Base-by-base conservation (phyloP, 768 basidiomycete species). In the Pleurotus ostreatus region DNA sequence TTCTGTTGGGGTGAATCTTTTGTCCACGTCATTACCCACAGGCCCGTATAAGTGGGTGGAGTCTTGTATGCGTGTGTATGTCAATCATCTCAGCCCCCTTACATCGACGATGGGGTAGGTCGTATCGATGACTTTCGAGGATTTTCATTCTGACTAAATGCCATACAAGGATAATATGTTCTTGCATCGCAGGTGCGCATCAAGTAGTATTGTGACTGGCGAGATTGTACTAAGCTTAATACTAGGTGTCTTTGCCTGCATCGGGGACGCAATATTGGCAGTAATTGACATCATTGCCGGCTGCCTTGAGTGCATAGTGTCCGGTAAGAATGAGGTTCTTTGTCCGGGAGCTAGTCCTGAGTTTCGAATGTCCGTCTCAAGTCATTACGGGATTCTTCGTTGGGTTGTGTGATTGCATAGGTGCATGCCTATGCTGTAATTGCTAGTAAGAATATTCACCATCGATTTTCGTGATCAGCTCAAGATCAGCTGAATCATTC, bases 261-360 rank as follows among this genome's bases (percentile, higher is more conserved):
- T 80, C 34, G 78, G 74, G 4, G 78, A 68, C 15, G 63, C 65
- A 9, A 65, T 81, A 45, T 74, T 78, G 66, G 61, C 65, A 13
- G 65, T 78, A 46, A 61, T 79, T 5, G 63, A 60, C 12, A 53
- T 63, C 18, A 73, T 81, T 38, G 75, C 72, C 9, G 74, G 71
- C 3, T 78, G 75, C 49, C 38, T 81, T 22, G 77, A 78, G 63
- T 78, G 78, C 54, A 74, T 81, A 16, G 67, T 82, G 43, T 73
- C 64, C 43, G 71, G 80, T 78, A 55, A 47, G 74, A 6, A 22
- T 37, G 25, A 16, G n/a, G 13, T 37, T 51, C 16, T 34, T 44
- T 15, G 20, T 44, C 8, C 4, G 12, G 45, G 5, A 16, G 40
- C 40, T 25, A 25, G 2, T 30, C 15, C 43, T 16, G 34, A 46